Base-by-base conservation (phyloP, 2,329 filamentous ascomycete species). In the Epichloe sp. region DNA sequence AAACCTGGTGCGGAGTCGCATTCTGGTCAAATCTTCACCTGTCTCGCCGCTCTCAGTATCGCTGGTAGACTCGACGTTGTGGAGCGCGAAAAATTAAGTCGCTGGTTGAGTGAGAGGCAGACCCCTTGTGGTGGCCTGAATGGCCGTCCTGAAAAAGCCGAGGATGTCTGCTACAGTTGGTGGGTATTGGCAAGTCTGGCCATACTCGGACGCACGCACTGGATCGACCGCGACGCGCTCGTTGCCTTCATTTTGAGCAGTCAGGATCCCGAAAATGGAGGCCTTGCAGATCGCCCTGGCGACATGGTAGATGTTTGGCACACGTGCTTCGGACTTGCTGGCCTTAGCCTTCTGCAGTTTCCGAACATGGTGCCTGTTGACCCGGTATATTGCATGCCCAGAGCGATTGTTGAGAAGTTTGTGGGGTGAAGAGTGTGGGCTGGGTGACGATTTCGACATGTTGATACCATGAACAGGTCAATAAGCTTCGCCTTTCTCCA, bases 91-190 rank as follows among this genome's bases (percentile, higher is more conserved):
- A 86, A 85, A 59, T 73, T 97, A 4, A 90, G 83, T 17, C 80
- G 82, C 47, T 98, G 93, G 93, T 74, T 98, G 50, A 95, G 89
- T 66, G 93, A 98, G 69, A 79, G 93, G 55, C 93, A 98, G 65
- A 74, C 95, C 31, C 79, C 87, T 10, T 84, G 83, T 46, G 93
- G 93, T 34, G 93, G 93, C 0, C 72, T 98, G 48, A 98, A 98
- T 64, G 93, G 93, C 3, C 79, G 93, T 47, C 93, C 93, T 0
- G 93, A 97, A 70, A 98, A 98, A 73, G 72, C 86, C 55, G 91
- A 95, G 65, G 93, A 98, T 65, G 91, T 95, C 14, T 98, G 93
- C 71, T 98, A 98, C 70, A 95, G 88, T 65, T 98, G 93, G 93
- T 98, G 93, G 93, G 93, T 97, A 44, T 72, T 91, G 62, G 91